These are phyloP conservation scores for Apiospora hydei DNA, from an alignment of 2,329 filamentous ascomycete genomes.

Conservation along the genomic window DNA sequence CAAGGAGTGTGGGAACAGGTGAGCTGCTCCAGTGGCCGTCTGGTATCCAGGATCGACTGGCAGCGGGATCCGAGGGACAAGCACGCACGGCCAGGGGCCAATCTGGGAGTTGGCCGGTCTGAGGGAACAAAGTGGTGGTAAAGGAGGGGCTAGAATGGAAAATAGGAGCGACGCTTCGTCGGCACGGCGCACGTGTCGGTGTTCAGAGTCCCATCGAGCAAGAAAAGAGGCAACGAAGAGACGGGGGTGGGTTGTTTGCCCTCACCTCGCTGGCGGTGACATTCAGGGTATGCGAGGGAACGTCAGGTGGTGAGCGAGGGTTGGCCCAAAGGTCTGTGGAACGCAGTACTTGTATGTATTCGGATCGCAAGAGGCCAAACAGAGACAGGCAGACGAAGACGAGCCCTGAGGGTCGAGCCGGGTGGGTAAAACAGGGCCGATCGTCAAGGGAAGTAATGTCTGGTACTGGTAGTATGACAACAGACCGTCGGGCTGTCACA, in stretches of 20 bases:
- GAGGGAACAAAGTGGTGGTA: not conserved
- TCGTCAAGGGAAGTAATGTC: not conserved
- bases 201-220: not conserved
- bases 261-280: slow-evolving; percentile 17
- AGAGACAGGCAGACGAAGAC: slow-evolving; percentile 10
- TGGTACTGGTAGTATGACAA: slow-evolving; percentile 17
- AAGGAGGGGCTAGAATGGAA: not conserved
- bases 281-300: slow-evolving; percentile 18
- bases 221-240: not conserved
- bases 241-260: slow-evolving; percentile 10
- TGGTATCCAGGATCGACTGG: not conserved
- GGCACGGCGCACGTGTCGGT: not conserved
- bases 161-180: not conserved
- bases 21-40: not conserved
- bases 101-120: not conserved
- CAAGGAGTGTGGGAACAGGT: not conserved
- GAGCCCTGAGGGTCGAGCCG: not conserved
- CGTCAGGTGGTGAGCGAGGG: slow-evolving; percentile 11
- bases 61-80: not conserved
- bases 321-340: slow-evolving; percentile 1
- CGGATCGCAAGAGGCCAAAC: not conserved
- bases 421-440: slow-evolving; percentile 14
- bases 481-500: slow-evolving; percentile 1
- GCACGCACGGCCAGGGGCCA: not conserved
- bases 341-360: slow-evolving; percentile 23